A percentile compares a stretch with the other conserved stretches of the same genome.
Conservation (phyloP, 192 early-diverging fungal species). For the Coemansia reversa region DNA sequence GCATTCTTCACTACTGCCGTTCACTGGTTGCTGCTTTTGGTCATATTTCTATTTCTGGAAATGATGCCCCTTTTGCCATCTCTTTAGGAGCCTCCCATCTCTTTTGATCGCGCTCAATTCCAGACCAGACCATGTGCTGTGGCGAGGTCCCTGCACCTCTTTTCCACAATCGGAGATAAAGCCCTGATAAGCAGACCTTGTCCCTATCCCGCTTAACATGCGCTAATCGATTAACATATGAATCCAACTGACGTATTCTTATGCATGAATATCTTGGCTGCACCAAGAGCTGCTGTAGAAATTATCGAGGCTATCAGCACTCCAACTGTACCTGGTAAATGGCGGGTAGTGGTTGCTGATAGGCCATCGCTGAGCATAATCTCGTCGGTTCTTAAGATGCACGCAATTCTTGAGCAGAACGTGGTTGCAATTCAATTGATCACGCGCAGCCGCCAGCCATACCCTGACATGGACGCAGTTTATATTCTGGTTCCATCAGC, state of each 20-base stretch:
- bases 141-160: background rate
- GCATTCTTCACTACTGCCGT: background rate
- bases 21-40: background rate
- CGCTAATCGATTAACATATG: background rate
- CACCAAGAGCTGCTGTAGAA: conserved; percentile 18
- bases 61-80: background rate
- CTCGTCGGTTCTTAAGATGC: conserved; percentile 51
- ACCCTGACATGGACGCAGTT: conserved; percentile 51
- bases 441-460: conserved; percentile 44
- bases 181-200: background rate
- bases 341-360: conserved; percentile 54
- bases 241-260: background rate
- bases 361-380: conserved; percentile 48
- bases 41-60: background rate
- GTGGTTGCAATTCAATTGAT: conserved; percentile 53
- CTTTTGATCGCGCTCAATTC: background rate
- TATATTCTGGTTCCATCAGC: conserved; percentile 53
- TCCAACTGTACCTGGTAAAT: conserved; percentile 30
- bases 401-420: conserved; percentile 46
- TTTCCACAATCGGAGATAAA: background rate
- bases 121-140: background rate
- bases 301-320: conserved; percentile 45
- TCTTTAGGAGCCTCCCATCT: background rate
- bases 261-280: background rate
- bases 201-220: background rate